Percentiles rank a stretch among this genome's conserved stretches.
These are phyloP conservation scores for Plenodomus biglobosus DNA, from an alignment of 2,329 filamentous ascomycete genomes.

Conservation along the genomic window DNA sequence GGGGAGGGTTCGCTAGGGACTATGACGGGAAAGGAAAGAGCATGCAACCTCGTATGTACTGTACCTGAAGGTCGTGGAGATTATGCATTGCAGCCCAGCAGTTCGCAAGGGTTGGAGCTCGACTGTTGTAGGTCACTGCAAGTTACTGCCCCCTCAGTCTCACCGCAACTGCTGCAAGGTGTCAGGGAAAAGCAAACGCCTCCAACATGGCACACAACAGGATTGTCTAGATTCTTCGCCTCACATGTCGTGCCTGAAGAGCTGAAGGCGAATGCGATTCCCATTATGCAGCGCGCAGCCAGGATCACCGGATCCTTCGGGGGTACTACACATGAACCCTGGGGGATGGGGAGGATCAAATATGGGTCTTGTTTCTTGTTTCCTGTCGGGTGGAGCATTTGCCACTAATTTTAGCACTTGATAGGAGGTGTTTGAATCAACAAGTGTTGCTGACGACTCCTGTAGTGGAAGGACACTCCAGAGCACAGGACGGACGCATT, in stretches of 20 bases:
- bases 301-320: conserved; percentile 9
- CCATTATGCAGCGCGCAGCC: not conserved
- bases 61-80: not conserved
- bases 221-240: not conserved
- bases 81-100: not conserved
- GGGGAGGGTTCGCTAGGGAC: no score
- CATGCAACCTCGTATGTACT: no score
- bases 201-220: not conserved
- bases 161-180: no score
- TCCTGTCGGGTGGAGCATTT: not conserved
- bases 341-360: conserved; percentile 2
- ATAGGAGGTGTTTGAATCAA: not conserved
- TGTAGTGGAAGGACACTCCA: no score
- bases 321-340: conserved; percentile 5
- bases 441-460: conserved; percentile 3
- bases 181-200: no score
- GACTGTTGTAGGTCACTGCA: no score
- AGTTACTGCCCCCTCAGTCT: no score
- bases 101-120: not conserved
- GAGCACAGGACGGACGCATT: not conserved
- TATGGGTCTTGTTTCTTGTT: conserved; percentile 1
- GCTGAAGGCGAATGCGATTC: conserved; percentile 3
- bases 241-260: conserved; percentile 2
- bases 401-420: not conserved
- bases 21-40: no score